phyloP scores from a whole-genome alignment of 2,329 filamentous ascomycete species.

The Mollisia scopiformis region DNA sequence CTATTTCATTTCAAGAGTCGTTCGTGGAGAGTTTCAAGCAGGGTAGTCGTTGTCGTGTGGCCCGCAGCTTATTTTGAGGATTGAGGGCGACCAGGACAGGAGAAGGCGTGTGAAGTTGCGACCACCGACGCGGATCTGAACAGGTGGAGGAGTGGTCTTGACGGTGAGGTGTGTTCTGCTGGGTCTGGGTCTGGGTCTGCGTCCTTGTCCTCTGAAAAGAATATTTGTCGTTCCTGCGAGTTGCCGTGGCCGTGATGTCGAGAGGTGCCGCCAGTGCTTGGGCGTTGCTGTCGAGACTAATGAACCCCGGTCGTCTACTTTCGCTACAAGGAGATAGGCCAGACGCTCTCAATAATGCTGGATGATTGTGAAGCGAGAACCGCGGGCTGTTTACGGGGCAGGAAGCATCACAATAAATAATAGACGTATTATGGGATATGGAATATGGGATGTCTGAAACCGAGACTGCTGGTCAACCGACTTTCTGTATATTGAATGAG shows the following conservation, averaged over 20 bases:
- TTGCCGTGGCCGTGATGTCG: too few species aligned
- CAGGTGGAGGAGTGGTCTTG: too few species aligned
- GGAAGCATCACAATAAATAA: conserved; percentile 3
- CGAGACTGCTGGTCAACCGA: too few species aligned
- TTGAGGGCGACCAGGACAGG: background rate
- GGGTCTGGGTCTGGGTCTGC: background rate
- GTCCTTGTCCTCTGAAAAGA: background rate
- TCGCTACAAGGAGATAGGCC: background rate
- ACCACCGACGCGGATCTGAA: background rate
- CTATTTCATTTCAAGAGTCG: conserved; percentile 36
- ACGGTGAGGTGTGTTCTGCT: too few species aligned
- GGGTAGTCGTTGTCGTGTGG: conserved; percentile 11
- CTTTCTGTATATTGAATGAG: too few species aligned
- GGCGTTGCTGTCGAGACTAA: too few species aligned
- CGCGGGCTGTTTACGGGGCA: conserved; percentile 15
- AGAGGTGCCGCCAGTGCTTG: too few species aligned
- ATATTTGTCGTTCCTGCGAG: conserved; percentile 11
- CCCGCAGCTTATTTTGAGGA: background rate
- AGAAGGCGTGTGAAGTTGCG: background rate
- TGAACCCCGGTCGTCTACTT: background rate
- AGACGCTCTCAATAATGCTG: background rate
- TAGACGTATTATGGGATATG: background rate
- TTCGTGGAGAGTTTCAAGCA: conserved; percentile 5
- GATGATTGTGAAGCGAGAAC: conserved; percentile 11
- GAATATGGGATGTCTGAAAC: too few species aligned